Base-by-base conservation (phyloP, 768 basidiomycete genomes). In the Boletales sp. region DNA sequence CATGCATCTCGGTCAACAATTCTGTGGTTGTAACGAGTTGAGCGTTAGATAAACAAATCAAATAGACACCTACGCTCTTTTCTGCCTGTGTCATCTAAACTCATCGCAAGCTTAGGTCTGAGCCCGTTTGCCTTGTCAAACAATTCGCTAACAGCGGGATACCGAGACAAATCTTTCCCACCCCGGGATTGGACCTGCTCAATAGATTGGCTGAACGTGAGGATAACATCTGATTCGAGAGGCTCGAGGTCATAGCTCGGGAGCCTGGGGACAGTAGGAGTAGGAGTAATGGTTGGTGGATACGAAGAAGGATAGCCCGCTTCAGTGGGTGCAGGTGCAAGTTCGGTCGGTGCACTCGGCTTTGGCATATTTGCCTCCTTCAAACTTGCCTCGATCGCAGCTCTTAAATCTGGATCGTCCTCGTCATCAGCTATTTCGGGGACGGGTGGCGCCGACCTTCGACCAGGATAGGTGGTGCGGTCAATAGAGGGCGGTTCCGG, bases 371-470 rank as follows among this genome's bases (percentile, higher is more conserved):
- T 83, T 3, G 80, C 85, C 59, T 99, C 97, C n/a, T 84, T 77
- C 53, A 99, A 68, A 63, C 89, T 92, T 0, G 97, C 97, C 63
- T 97, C 93, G 44, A 99, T 99, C 0, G 97, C 97, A 17, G 95
- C 90, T 51, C 77, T 81, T 17, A 99, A 74, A 50, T 98, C 94
- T 11, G 89, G 88, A 67, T 99, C 95, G 4, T 95, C 89, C 30
- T 95, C 94, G 11, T 91, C 87, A 11, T 75, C 82, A 4, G 35
- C 15, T 5, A 67, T 71, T 14, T 62, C 57, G 13, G 51, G 29
- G 29, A 60, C 56, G 8, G 58, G 40, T 29, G 70, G 62, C 40
- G 49, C 43, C 11, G 58, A 60, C 14, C 39, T 50, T 42, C 53
- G 57, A 44, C 51, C 53, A 14, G 77, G 79, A 45, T 76, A 77